Evolutionary conservation across 2,329 filamentous ascomycete species (phyloP), one percentile per base, ranked within the genome.

Genomic region (Lasiodiplodia hormozganensis): DNA sequence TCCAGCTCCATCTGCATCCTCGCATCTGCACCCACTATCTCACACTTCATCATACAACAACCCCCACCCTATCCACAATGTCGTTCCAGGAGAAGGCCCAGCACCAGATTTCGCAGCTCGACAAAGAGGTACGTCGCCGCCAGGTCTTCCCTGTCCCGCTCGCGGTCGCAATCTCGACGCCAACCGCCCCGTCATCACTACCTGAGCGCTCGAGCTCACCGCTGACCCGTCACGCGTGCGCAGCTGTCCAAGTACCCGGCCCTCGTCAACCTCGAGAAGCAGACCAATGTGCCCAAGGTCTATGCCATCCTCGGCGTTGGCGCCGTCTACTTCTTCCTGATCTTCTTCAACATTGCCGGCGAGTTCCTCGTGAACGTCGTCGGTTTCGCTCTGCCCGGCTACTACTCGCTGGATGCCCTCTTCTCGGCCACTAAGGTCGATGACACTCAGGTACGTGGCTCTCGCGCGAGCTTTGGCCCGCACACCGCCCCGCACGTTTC

Each of bases 291-390:
- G 62, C 93, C 93, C 79, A 96, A 96, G 86, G 90, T 92, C 76
- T 96, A 96, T 80, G 90, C 89, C 73, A 87, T 92, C 77, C 89
- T 95, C 74, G 93, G 92, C 75, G 78, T 93, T 69, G 90, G 82
- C 70, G 89, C 89, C 64, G 88, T 94, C 73, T 96, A 96, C 86
- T 93, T 96, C 84, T 93, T 95, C 85, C 88, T 96, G 75, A 92
- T 96, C 83, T 89, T 96, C 84, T 94, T 96, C 87, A 96, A 96
- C 87, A 91, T 96, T 72, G 93, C 91, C 72, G 92, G 93, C 75
- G 92, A 94, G 83, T 91, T 96, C 77, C 85, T 96, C 74, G 94
- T 93, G 83, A 96, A 96, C 85, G 83, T 94, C 73, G 92, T 92
- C 73, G 93, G 93, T 71, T 96, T 96, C 79, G 83, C 92, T 74